Evolutionary conservation across 768 basidiomycete genomes (phyloP).

Genomic region (Paxillus ammoniavirescens): DNA sequence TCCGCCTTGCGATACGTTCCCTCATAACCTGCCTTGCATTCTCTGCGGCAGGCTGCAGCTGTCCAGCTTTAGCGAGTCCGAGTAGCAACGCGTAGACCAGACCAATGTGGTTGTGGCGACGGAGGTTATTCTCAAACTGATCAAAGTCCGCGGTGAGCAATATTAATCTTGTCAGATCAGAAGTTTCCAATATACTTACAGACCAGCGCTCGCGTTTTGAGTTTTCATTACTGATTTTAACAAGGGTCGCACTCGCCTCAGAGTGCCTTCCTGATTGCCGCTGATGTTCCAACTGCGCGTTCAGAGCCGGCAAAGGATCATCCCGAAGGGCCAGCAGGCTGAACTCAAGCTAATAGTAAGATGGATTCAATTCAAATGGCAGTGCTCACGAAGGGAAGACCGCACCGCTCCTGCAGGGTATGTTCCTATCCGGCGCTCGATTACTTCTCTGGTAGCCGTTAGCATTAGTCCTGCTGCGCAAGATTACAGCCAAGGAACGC

Average conservation of each 20-base stretch:
- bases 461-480: conserved; percentile 17
- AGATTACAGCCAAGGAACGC: conserved; percentile 12
- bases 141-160: conserved; percentile 9
- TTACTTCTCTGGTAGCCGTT: conserved; percentile 58
- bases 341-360: conserved; percentile 71
- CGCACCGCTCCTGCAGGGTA: conserved; percentile 87
- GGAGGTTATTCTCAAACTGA: conserved; percentile 85
- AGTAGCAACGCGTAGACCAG: conserved; percentile 72
- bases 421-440: conserved; percentile 85
- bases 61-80: conserved; percentile 70
- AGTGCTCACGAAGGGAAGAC: conserved; percentile 12
- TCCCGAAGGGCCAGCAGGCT: conserved; percentile 85
- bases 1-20: conserved; percentile 40
- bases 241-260: conserved; percentile 51
- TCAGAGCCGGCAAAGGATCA: conserved; percentile 72
- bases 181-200: conserved; percentile 45
- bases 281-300: conserved; percentile 50
- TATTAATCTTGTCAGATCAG: neutral
- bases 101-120: conserved; percentile 85
- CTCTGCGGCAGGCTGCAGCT: conserved; percentile 51
- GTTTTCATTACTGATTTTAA: conserved; percentile 63
- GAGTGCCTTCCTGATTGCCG: conserved; percentile 42
- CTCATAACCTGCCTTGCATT: conserved; percentile 44
- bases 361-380: conserved; percentile 7
- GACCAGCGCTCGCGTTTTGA: conserved; percentile 80